Conservation (phyloP, 2,329 filamentous ascomycete genomes). For the Macroventuria anomochaeta region DNA sequence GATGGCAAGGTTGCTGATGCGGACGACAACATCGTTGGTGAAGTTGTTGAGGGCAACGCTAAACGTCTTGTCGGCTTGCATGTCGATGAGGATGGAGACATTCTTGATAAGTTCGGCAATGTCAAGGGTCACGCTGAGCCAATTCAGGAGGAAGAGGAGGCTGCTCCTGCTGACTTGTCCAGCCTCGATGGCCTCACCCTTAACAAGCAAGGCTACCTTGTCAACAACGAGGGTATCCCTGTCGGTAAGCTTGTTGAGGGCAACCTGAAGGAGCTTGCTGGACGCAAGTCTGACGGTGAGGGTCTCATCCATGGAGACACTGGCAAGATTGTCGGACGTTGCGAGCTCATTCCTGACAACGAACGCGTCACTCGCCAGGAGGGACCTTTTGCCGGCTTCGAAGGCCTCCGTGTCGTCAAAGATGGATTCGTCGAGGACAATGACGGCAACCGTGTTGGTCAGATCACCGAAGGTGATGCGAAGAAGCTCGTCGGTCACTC, state of each 20-base stretch:
- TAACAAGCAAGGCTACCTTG: constrained; percentile 66
- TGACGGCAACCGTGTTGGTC: constrained; percentile 78
- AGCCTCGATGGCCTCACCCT: constrained; percentile 60
- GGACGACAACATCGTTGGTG: constrained; percentile 59
- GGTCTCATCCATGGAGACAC: constrained; percentile 63
- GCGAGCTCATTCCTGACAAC: constrained; percentile 63
- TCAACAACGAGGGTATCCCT: constrained; percentile 60
- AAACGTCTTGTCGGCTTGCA: constrained; percentile 65
- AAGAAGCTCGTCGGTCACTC: constrained; percentile 74
- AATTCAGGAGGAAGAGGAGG: constrained; percentile 55
- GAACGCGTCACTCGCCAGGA: constrained; percentile 64
- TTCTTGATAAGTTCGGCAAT: constrained; percentile 67
- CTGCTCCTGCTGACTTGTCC: constrained; percentile 56
- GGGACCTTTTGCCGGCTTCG: constrained; percentile 71
- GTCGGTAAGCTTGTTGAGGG: constrained; percentile 64
- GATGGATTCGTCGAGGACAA: constrained; percentile 77
- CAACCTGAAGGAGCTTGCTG: constrained; percentile 62
- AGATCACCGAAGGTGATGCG: constrained; percentile 72
- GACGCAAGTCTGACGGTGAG: constrained; percentile 62
- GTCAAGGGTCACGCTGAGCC: constrained; percentile 67
- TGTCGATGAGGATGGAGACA: constrained; percentile 68
- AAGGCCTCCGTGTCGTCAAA: constrained; percentile 70
- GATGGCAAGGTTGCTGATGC: constrained; percentile 58
- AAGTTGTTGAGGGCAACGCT: constrained; percentile 63
- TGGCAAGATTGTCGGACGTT: constrained; percentile 63